phyloP scores from a whole-genome alignment of 257 asterid genomes.

The Scutellaria barbata region DNA sequence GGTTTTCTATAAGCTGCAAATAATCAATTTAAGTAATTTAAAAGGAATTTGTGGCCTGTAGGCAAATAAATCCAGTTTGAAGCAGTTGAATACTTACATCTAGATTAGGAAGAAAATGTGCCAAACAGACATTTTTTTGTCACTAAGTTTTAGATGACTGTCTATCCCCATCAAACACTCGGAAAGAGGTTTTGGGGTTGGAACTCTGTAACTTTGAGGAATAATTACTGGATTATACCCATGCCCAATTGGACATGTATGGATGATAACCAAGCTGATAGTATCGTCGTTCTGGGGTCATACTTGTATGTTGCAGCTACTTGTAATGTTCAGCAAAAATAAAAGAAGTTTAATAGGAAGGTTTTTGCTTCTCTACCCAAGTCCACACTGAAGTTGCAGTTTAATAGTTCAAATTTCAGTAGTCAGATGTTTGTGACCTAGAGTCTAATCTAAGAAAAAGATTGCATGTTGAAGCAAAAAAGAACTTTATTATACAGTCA shows the following conservation, averaged over 20 bases:
- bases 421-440: not conserved
- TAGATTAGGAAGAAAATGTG: conserved; percentile 1
- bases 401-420: not conserved
- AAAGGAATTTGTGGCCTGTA: not conserved
- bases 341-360: not conserved
- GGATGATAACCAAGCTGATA: not conserved
- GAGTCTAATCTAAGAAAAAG: conserved; percentile 13
- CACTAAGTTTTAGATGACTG: not conserved
- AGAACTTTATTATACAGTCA: conserved; percentile 3
- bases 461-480: not conserved
- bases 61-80: conserved; percentile 7
- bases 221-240: not conserved
- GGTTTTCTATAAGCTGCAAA: conserved; percentile 1
- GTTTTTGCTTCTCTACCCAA: not conserved
- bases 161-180: not conserved
- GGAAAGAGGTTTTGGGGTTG: not conserved
- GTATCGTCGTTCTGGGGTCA: conserved; percentile 13
- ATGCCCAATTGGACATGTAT: not conserved
- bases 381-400: conserved; percentile 14
- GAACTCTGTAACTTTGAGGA: not conserved
- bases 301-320: not conserved
- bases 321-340: not conserved
- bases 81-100: not conserved
- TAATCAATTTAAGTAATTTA: not conserved
- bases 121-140: not conserved